phyloP scores from a whole-genome alignment of 1,284 basidiomycete genomes.

The Microbotryum lychnidis-dioicae region DNA sequence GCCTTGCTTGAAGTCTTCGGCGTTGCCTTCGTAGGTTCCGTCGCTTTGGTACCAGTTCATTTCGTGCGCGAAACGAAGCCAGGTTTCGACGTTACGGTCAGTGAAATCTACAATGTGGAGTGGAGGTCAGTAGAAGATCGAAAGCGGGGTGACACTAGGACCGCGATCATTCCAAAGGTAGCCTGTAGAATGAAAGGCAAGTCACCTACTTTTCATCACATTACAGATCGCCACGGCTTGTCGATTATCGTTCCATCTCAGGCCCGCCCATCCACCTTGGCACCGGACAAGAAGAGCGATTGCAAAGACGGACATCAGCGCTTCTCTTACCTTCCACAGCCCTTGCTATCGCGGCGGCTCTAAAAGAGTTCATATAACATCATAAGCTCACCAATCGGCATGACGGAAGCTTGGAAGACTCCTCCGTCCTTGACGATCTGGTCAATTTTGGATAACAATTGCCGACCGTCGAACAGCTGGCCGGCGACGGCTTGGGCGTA shows the following conservation, averaged over 20 bases:
- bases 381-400: constrained; percentile 27
- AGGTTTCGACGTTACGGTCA: constrained; percentile 40
- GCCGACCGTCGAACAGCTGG: constrained; percentile 37
- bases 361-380: too few relatives aligned
- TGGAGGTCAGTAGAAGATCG: too few relatives aligned
- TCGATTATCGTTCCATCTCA: constrained; percentile 20
- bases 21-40: constrained; percentile 35
- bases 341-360: too few relatives aligned
- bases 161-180: too few relatives aligned
- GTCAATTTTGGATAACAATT: constrained; percentile 36
- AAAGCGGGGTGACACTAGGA: too few relatives aligned
- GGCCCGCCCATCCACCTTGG: too few relatives aligned
- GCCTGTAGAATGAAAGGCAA: too few relatives aligned
- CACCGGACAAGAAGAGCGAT: too few relatives aligned
- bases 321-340: too few relatives aligned
- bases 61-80: constrained; percentile 31
- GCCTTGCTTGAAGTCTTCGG: constrained; percentile 39
- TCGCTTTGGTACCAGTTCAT: constrained; percentile 6
- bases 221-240: constrained; percentile 38
- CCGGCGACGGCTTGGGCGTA: constrained; percentile 39
- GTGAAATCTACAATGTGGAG: constrained; percentile 32
- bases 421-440: constrained; percentile 38
- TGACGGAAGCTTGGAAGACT: constrained; percentile 7
- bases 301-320: constrained; percentile 22
- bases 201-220: constrained; percentile 36